These are phyloP conservation scores for Arthrobotrys entomopaga DNA, from an alignment of 2,329 filamentous ascomycete genomes.

Conservation along the genomic window DNA sequence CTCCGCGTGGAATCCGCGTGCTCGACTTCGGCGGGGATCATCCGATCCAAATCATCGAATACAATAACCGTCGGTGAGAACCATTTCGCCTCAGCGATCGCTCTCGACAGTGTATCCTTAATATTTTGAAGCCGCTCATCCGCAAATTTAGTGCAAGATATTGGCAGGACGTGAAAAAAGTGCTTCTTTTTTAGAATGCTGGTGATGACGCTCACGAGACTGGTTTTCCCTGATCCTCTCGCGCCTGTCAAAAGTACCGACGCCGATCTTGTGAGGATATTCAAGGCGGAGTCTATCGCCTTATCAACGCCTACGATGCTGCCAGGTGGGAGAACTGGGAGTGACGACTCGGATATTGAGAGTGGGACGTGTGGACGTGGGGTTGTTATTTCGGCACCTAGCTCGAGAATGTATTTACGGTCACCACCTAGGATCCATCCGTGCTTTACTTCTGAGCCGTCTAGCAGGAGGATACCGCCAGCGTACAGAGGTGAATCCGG, in stretches of 20 bases:
- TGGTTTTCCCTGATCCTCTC: slow-evolving; percentile 89
- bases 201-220: slow-evolving; percentile 79
- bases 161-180: slow-evolving; percentile 58
- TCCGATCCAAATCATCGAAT: slow-evolving; percentile 89
- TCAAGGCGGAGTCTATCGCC: slow-evolving; percentile 76
- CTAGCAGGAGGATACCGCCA: slow-evolving; percentile 83
- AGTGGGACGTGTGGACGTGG: slow-evolving; percentile 60
- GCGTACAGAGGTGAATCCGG: slow-evolving; percentile 67
- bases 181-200: slow-evolving; percentile 68
- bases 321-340: slow-evolving; percentile 44
- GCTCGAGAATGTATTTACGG: slow-evolving; percentile 50
- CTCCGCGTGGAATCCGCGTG: slow-evolving; percentile 94
- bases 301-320: slow-evolving; percentile 83
- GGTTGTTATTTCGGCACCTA: slow-evolving; percentile 45
- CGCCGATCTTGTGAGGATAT: slow-evolving; percentile 82
- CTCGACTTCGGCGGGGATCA: slow-evolving; percentile 94
- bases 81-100: slow-evolving; percentile 93
- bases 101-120: slow-evolving; percentile 83
- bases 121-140: slow-evolving; percentile 91
- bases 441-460: slow-evolving; percentile 62
- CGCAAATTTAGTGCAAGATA: slow-evolving; percentile 68
- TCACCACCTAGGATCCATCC: slow-evolving; percentile 76
- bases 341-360: slow-evolving; percentile 60
- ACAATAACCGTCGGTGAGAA: slow-evolving; percentile 85
- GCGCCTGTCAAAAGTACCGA: slow-evolving; percentile 90